Evolutionary conservation across 345 rosid genomes (phyloP).

Genomic region (Lepidium africanum): DNA sequence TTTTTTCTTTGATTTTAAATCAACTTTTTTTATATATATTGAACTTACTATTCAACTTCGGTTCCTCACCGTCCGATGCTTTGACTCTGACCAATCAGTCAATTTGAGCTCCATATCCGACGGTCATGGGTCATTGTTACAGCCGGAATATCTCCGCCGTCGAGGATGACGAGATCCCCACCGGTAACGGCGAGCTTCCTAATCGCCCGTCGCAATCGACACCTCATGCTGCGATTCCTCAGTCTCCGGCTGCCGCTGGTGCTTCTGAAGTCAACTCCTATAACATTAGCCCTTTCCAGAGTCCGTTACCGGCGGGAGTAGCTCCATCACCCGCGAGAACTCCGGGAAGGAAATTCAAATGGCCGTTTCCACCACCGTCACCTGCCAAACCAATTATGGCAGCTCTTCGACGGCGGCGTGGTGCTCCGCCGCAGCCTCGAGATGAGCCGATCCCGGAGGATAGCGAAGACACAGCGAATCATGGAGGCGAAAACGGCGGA

Average conservation of each 20-base stretch:
- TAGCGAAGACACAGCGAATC: slow-evolving; percentile 9
- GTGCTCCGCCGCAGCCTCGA: slow-evolving; percentile 37
- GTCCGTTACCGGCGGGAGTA: slow-evolving; percentile 79
- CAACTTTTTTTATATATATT: background rate
- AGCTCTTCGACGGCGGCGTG: slow-evolving; percentile 54
- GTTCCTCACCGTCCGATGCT: slow-evolving; percentile 22
- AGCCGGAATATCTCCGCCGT: slow-evolving; percentile 48
- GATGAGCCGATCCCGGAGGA: slow-evolving; percentile 72
- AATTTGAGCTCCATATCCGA: slow-evolving; percentile 1
- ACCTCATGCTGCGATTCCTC: background rate
- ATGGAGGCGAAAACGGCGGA: slow-evolving; percentile 22
- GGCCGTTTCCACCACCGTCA: slow-evolving; percentile 98
- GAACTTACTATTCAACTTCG: slow-evolving; percentile 16
- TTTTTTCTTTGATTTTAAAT: background rate
- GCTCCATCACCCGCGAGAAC: slow-evolving; percentile 85
- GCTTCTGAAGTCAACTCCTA: slow-evolving; percentile 41
- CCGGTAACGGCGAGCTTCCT: slow-evolving; percentile 12
- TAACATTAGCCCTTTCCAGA: slow-evolving; percentile 59
- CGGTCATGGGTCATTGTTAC: slow-evolving; percentile 76
- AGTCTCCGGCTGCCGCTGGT: slow-evolving; percentile 14
- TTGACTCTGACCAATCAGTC: slow-evolving; percentile 31
- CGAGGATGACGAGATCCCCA: slow-evolving; percentile 26
- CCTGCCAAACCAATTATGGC: slow-evolving; percentile 95
- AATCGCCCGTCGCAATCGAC: slow-evolving; percentile 6
- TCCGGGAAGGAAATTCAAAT: slow-evolving; percentile 74